Conservation (phyloP, 441 rosid species). For the Lepidium campestre region DNA sequence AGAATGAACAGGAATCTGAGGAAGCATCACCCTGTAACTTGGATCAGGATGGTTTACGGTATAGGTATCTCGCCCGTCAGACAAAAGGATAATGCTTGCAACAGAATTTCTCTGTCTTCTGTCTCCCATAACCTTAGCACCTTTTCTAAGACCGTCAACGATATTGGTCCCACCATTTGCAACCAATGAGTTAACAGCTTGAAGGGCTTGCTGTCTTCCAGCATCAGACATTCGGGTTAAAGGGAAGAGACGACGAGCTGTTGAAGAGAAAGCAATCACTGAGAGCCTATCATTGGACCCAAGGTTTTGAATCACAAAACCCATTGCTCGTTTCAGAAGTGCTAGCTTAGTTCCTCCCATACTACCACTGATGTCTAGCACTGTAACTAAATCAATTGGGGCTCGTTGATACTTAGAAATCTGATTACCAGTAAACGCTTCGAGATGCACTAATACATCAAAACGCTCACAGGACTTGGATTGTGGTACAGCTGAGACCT, state of each 20-base stretch:
- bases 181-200: slow-evolving; percentile 83
- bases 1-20: slow-evolving; percentile 89
- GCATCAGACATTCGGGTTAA: slow-evolving; percentile 71
- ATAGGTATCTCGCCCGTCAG: slow-evolving; percentile 93
- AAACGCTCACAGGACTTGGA: slow-evolving; percentile 52
- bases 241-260: slow-evolving; percentile 89
- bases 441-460: slow-evolving; percentile 72
- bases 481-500: slow-evolving; percentile 58
- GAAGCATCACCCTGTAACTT: slow-evolving; percentile 63
- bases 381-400: slow-evolving; percentile 84
- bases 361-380: slow-evolving; percentile 97
- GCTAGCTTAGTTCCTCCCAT: slow-evolving; percentile 99
- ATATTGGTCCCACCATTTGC: slow-evolving; percentile 97
- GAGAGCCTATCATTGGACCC: slow-evolving; percentile 90
- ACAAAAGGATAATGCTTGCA: slow-evolving; percentile 79
- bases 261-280: slow-evolving; percentile 93
- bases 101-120: slow-evolving; percentile 77
- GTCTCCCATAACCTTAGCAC: slow-evolving; percentile 84
- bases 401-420: slow-evolving; percentile 57
- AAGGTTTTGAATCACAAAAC: slow-evolving; percentile 96
- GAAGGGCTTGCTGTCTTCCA: slow-evolving; percentile 80
- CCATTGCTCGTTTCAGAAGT: slow-evolving; percentile 94
- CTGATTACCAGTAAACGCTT: slow-evolving; percentile 51
- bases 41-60: slow-evolving; percentile 52
- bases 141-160: slow-evolving; percentile 92